These are phyloP conservation scores for Mesembryanthemum crystallinum DNA, from an alignment of 148 eudicot genomes.

Conservation along the genomic window DNA sequence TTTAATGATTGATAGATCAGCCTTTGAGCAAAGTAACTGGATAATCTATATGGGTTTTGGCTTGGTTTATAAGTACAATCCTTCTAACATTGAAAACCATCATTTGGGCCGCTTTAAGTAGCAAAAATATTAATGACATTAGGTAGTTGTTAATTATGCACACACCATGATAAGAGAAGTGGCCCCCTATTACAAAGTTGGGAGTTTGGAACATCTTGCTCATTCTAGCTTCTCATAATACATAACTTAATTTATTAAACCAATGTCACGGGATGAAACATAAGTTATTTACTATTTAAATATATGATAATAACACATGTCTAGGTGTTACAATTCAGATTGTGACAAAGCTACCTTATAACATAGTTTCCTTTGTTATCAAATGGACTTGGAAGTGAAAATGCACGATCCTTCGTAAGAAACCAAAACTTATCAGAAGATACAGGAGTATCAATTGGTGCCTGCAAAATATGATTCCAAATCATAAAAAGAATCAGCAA, in stretches of 20 bases:
- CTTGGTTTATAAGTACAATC: too few relatives aligned
- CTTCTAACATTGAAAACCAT: too few relatives aligned
- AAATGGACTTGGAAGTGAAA: constrained; percentile 84
- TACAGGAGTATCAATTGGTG: constrained; percentile 84
- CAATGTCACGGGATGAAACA: background rate
- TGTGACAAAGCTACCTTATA: constrained; percentile 57
- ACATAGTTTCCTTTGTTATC: constrained; percentile 89
- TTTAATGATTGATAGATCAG: too few relatives aligned
- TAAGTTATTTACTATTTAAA: background rate
- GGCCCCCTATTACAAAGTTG: background rate
- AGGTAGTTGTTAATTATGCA: background rate
- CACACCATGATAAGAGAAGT: background rate
- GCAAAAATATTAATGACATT: background rate
- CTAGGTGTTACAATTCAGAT: background rate
- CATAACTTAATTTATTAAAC: background rate
- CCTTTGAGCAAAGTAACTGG: too few relatives aligned
- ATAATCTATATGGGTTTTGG: too few relatives aligned
- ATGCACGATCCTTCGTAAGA: constrained; percentile 60
- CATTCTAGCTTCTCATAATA: background rate
- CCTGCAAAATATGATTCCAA: constrained; percentile 44
- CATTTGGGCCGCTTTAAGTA: too few relatives aligned
- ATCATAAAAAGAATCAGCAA: constrained; percentile 15
- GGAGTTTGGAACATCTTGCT: background rate
- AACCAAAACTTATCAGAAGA: constrained; percentile 84
- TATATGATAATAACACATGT: background rate